Evolutionary conservation across 768 basidiomycete genomes (phyloP), one percentile per base, ranked within the genome.

Genomic region (Lentinula boryana): DNA sequence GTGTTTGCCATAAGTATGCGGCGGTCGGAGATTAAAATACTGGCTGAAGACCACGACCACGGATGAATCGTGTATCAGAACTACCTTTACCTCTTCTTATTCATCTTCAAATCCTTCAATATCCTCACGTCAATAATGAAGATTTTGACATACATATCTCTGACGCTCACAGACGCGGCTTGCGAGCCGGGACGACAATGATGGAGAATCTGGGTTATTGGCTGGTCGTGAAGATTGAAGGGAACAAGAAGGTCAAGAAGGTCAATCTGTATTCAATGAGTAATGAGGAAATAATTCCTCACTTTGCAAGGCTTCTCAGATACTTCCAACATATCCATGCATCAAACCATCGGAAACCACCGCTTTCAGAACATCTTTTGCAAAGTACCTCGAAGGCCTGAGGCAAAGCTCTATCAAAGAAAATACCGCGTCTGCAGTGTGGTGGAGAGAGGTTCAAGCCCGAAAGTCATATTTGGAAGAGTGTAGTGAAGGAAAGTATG

Each of bases 361-460:
- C 18, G 78, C 80, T 5, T 85, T 83, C 68, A 76, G 82, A 15
- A 78, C 78, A 1, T 79, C 78, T 8, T 70, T 84, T 9, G 70
- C 78, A 4, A 84, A 80, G 63, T 83, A 82, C 65, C 63, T 84
- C 1, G 83, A 84, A 53, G 63, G 68, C 7, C 63, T 84, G 7
- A 70, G 84, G 21, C 78, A 80, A 62, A 68, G 65, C 4, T 65
- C 74, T 16, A 62, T 81, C 69, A n/a, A 68, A 55, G 56, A 64
- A 64, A 59, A 33, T 43, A 27, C n/a, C 53, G 57, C 60, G 9
- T 56, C 62, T n/a, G 18, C 33, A 31, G 33, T 18, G 4, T 84
- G 83, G 83, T 85, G 84, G 84, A 81, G 75, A 67, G 80, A 83
- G 55, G 76, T 83, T 2, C 72, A 83, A 4, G 81, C 84, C 3